Base-by-base conservation (phyloP, 83 land plant species). In the Larix sibirica region DNA sequence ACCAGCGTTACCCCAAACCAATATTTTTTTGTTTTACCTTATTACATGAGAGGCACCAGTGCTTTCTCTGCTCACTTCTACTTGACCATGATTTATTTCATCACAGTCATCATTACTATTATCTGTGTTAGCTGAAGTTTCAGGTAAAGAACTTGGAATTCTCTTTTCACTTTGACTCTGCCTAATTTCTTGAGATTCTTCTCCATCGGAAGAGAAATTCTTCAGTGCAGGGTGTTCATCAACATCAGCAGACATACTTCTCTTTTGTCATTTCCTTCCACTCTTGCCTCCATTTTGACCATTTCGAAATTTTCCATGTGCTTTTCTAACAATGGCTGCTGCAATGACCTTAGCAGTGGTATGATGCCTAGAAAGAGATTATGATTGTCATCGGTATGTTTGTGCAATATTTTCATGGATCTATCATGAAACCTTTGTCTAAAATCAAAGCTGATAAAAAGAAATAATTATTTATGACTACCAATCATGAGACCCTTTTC, bases 361-460 rank as follows among this genome's bases (percentile, higher is more conserved):
- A 13, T 93, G 91, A 63, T 84, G 87, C 84, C 85, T 95, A 64
- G 88, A 86, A 50, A 96, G 82, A 36, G 97, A 94, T 84, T 94
- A 97, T 87, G 95, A 80, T 89, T 96, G 98, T 69, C 97, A 83
- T 63, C 84, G 84, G 64, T 92, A 80, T 50, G 95, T 92, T 79
- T 94, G 89, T 66, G 95, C 98, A 87, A 96, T 96, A 77, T 87
- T 88, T 58, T 86, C 95, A 84, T 96, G 98, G 62, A 96, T 92
- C 98, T 96, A 85, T 65, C 21, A 65, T 21, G 42, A 61, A 79
- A 83, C 24, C 36, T n/a, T 50, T 9, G 21, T 26, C n/a, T 14
- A 38, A 81, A 69, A 78, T 67, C 60, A 47, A 76, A 76, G 21
- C 60, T 50, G 24, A 50, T 26, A 50, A 47, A 62, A 62, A 20